Evolutionary conservation across 2,329 filamentous ascomycete species (phyloP), one percentile per base, ranked within the genome.

Genomic region (Phoma sp.): DNA sequence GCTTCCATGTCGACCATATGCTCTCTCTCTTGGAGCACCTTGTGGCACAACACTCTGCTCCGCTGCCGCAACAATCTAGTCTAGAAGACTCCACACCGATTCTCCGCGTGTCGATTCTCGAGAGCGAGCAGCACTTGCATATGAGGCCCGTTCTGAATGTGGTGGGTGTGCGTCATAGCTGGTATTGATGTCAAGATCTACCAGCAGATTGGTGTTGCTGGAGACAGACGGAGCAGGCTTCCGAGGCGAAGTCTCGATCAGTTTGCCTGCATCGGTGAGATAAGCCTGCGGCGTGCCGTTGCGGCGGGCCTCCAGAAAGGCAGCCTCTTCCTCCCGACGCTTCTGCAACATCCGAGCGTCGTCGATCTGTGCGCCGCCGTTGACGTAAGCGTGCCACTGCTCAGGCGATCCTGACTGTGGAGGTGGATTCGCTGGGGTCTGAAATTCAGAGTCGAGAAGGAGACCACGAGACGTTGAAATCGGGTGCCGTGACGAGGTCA

Each of bases 331-430:
- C 8, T 65, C 56, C 19, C 35, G 57, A 22, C 47, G 50, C 51
- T 62, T 61, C 35, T 60, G 43, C 6, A 57, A 17, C 10, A 55
- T 24, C 25, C 57, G 50, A 22, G 50, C 60, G 24, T 74, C 70
- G 13, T 73, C 68, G 22, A 22, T 51, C 33, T 59, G 45, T 3
- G 55, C 59, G 4, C 62, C 61, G 2, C 61, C 63, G n/a, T 63
- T 63, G 3, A 59, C 61, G 36, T 67, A 70, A 1, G 39, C 58
- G 0, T 53, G 31, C 65, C 62, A 68, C 12, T 58, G 25, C 2
- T 51, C 44, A 17, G 52, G 36, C 24, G 27, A 47, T 13, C 43
- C 25, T 13, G 37, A 36, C 31, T 12, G 41, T 19, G 29, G 49
- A 9, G n/a, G 19, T 21, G 46, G 40, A 25, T 38, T 41, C 17